Conservation (phyloP, 257 asterid species). For the Solanum pennellii region DNA sequence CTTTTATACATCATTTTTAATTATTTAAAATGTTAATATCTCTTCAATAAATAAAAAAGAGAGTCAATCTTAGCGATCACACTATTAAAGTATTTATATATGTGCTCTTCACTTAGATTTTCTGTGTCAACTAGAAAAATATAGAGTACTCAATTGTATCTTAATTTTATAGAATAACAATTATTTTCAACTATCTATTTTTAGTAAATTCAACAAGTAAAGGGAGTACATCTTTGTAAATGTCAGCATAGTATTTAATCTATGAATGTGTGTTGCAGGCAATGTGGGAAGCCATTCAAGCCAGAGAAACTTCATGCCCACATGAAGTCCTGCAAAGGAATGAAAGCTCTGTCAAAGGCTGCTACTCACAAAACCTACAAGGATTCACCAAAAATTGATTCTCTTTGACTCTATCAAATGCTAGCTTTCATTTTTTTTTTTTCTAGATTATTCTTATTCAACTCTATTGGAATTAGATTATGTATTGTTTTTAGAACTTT, state of each 20-base stretch:
- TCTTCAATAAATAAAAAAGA: background rate
- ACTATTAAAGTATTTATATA: too few relatives aligned
- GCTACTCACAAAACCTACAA: conserved; percentile 17
- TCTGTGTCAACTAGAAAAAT: background rate
- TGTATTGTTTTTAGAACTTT: background rate
- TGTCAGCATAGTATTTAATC: background rate
- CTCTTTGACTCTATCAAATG: conserved; percentile 22
- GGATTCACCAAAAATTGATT: conserved; percentile 3
- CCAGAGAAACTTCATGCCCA: conserved; percentile 77
- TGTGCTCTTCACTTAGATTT: background rate
- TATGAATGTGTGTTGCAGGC: conserved; percentile 24
- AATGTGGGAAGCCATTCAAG: conserved; percentile 76
- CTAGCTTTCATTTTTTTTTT: background rate
- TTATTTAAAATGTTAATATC: background rate
- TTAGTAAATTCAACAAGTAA: background rate
- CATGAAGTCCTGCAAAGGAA: conserved; percentile 75
- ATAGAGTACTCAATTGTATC: background rate
- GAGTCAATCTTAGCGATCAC: background rate
- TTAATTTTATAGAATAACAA: background rate
- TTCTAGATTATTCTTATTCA: background rate
- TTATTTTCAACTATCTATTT: background rate
- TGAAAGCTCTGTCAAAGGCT: conserved; percentile 41
- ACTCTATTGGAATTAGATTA: background rate
- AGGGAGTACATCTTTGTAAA: background rate
- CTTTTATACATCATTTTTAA: background rate